A percentile compares a stretch with the other conserved stretches of the same genome.
These are phyloP conservation scores for Drechslera avenae DNA, from an alignment of 2,329 filamentous ascomycete species.

Conservation along the genomic window DNA sequence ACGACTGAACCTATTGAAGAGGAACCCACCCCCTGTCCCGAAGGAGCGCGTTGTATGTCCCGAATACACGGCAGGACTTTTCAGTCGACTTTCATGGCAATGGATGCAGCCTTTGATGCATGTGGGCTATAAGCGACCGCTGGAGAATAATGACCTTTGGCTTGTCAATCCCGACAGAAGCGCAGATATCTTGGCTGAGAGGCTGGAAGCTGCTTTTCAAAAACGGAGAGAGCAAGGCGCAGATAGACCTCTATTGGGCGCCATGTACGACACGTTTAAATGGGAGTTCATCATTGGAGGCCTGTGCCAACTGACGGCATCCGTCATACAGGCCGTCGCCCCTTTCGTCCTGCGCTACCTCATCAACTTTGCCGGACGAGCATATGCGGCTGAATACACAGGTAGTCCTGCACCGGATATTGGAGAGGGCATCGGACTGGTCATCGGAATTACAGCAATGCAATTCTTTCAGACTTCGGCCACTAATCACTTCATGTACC, in stretches of 20 bases:
- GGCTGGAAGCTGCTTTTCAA: constrained; percentile 71
- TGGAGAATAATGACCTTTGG: constrained; percentile 88
- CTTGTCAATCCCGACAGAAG: constrained; percentile 80
- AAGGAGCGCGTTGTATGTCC: constrained; percentile 61
- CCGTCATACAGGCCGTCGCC: constrained; percentile 75
- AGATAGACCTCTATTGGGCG: constrained; percentile 75
- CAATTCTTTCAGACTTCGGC: constrained; percentile 80
- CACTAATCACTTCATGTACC: constrained; percentile 90
- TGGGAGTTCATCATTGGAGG: constrained; percentile 85
- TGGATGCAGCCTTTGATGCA: constrained; percentile 90
- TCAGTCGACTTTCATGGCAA: constrained; percentile 79
- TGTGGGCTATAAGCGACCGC: constrained; percentile 79
- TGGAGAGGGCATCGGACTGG: constrained; percentile 77
- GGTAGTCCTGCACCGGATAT: constrained; percentile 67
- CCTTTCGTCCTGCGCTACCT: constrained; percentile 86
- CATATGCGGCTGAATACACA: constrained; percentile 68
- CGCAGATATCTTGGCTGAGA: constrained; percentile 70
- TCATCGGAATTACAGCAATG: constrained; percentile 83
- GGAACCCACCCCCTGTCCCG: constrained; percentile 61
- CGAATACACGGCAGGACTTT: constrained; percentile 74
- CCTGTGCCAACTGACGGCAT: constrained; percentile 73
- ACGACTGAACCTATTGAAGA: constrained; percentile 56
- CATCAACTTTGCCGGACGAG: constrained; percentile 81
- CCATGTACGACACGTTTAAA: constrained; percentile 84
- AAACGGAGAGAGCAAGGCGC: constrained; percentile 67